Evolutionary conservation across 495 filamentous ascomycete species (phyloP), one percentile per base, ranked within the genome.

Genomic region (Penicillium cataractarum): DNA sequence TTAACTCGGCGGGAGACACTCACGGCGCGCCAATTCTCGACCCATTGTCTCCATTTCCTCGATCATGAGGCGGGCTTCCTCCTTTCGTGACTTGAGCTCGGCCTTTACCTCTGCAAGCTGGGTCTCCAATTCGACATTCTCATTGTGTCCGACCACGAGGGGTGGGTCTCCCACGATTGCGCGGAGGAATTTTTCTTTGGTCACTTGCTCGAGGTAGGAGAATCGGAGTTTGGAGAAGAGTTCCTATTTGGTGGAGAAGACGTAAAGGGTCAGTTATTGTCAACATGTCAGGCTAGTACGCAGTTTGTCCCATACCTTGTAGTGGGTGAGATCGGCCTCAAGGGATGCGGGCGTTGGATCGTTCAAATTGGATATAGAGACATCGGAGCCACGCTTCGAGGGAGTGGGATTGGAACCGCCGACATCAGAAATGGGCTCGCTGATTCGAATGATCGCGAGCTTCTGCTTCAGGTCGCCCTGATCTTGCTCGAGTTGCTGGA

Each of bases 211-310:
- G 60, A 78, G 70, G 68, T 85, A 98, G 66, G 91, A 96, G 80
- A 98, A 98, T 71, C 93, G 92, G 29, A 99, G 85, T 77, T 97
- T 97, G 44, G 92, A 89, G 76, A 97, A 98, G 31, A 98, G 86
- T 78, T 97, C 95, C 83, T 13, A n/a, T n/a, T n/a, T n/a, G n/a
- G n/a, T n/a, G n/a, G n/a, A n/a, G 24, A 48, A 0, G 13, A 57
- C 9, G 46, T 52, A 2, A 10, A 53, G 17, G 33, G 62, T 54
- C 39, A 27, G 50, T 17, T 19, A 54, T 26, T 57, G 33, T n/a
- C 22, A 24, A 42, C 31, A 35, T 31, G 50, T 13, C 24, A 27
- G 4, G n/a, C 21, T 37, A 33, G 31, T 35, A 2, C n/a, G 31
- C 26, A 24, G 33, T 42, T 33, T 29, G 13, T 31, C 21, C 42